Evolutionary conservation across 129 eudicot genomes (phyloP).

Genomic region (Tagetes erecta): DNA sequence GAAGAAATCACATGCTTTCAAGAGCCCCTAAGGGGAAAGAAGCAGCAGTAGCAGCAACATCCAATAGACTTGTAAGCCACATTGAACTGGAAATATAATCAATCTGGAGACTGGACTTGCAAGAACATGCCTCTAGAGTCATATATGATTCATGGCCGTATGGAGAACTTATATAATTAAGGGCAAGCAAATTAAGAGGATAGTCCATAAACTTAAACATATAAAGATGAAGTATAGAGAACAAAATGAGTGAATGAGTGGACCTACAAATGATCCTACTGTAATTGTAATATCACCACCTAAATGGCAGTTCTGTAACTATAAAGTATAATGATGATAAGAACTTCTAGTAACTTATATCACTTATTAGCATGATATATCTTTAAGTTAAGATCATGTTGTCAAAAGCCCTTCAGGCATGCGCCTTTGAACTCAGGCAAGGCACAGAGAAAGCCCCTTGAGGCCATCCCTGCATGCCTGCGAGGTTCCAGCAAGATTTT

Average conservation of each 20-base stretch:
- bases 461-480: no score
- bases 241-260: background rate
- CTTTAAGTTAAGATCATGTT: background rate
- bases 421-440: no score
- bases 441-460: no score
- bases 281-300: background rate
- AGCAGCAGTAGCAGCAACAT: conserved; percentile 14
- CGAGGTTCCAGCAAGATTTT: no score
- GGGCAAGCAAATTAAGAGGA: background rate
- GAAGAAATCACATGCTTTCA: conserved; percentile 11
- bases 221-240: background rate
- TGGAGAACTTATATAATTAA: background rate
- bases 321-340: background rate
- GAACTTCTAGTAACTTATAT: background rate
- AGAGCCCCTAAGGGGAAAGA: conserved; percentile 23
- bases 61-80: conserved; percentile 5
- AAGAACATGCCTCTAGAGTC: background rate
- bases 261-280: background rate
- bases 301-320: background rate
- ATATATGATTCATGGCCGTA: background rate
- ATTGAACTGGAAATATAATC: background rate
- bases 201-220: conserved; percentile 10
- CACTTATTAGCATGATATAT: background rate
- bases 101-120: background rate
- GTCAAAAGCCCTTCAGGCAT: no score